phyloP scores from a whole-genome alignment of 345 rosid genomes.

The Viola odorata region DNA sequence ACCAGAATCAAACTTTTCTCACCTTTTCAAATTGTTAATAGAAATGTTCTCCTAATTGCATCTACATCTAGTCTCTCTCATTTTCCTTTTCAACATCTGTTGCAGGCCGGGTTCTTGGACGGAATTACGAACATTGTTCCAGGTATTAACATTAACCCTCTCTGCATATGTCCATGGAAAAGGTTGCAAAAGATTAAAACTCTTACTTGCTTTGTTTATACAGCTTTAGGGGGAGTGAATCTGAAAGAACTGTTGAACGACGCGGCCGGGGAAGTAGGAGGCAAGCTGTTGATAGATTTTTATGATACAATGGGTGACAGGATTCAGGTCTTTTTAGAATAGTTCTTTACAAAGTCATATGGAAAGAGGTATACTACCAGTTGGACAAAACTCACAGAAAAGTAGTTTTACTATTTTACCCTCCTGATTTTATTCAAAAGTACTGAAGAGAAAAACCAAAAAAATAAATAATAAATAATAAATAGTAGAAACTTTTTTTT shows the following conservation, averaged over 20 bases:
- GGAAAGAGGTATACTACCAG: background rate
- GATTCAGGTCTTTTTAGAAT: conserved; percentile 86
- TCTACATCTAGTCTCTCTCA: too few relatives aligned
- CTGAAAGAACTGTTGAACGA: conserved; percentile 66
- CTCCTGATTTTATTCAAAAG: too few relatives aligned
- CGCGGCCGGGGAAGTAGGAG: conserved; percentile 72
- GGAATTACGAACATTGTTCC: conserved; percentile 86
- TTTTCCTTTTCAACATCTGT: background rate
- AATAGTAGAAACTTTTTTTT: too few relatives aligned
- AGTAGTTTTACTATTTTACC: too few relatives aligned
- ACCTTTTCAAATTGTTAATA: too few relatives aligned
- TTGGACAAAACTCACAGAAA: too few relatives aligned
- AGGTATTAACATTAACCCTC: conserved; percentile 38
- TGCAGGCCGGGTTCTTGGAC: conserved; percentile 86
- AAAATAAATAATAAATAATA: too few relatives aligned
- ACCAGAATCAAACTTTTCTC: too few relatives aligned
- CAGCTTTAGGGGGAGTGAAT: conserved; percentile 87
- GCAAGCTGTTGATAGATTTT: conserved; percentile 71
- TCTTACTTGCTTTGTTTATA: background rate
- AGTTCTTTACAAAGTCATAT: conserved; percentile 4
- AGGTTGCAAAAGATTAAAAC: background rate
- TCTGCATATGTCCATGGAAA: background rate
- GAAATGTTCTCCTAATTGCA: too few relatives aligned
- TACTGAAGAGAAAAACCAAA: too few relatives aligned
- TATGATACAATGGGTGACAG: conserved; percentile 73